Evolutionary conservation across 495 filamentous ascomycete species (phyloP), one percentile per base, ranked within the genome.

Genomic region (Hyaloscypha finlandica): DNA sequence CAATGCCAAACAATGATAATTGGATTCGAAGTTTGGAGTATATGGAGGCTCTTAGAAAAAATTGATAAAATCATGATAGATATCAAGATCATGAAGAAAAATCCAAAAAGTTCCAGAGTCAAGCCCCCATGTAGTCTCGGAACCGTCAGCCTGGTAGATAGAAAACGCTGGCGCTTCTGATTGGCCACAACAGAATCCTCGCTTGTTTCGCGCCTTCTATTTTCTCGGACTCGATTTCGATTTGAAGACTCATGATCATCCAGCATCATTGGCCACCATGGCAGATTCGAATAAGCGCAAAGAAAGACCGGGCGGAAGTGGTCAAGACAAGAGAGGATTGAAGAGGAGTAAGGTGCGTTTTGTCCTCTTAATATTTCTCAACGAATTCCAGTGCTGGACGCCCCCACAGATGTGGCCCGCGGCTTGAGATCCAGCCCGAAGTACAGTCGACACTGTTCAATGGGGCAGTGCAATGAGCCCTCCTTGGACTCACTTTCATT

Each of bases 1-100:
- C 42, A 86, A 85, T 71, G 77, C 81, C 11, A 76, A 73, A 19
- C 16, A 48, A 19, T 14, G 42, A 48, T 19, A 19, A 14, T 48
- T 4, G 16, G 42, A 16, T 4, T 19, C 8, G 16, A 48, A 48
- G 42, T 19, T 48, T 6, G 42, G 42, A 19, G 42, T 19, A 12
- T 48, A 1, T 19, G 11, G 42, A 19, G 4, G 16, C 4, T 48
- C 42, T 11, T 8, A 37, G 35, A 37, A 3, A 12, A 37, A 37
- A 8, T 37, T 37, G 35, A 3, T 37, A 37, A 3, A 37, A 8
- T 37, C 25, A 2, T 6, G 1, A 37, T 37, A 12, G 35, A 37
- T 12, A 37, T 37, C 8, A 37, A 12, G 35, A 37, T 37, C 6
- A 37, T 37, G 35, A 37, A 12, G 25, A 25, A 25, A 25, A 25